Evolutionary conservation across 2,329 filamentous ascomycete genomes (phyloP), one percentile per base, ranked within the genome.

Genomic region (Colletotrichum brevisporum): DNA sequence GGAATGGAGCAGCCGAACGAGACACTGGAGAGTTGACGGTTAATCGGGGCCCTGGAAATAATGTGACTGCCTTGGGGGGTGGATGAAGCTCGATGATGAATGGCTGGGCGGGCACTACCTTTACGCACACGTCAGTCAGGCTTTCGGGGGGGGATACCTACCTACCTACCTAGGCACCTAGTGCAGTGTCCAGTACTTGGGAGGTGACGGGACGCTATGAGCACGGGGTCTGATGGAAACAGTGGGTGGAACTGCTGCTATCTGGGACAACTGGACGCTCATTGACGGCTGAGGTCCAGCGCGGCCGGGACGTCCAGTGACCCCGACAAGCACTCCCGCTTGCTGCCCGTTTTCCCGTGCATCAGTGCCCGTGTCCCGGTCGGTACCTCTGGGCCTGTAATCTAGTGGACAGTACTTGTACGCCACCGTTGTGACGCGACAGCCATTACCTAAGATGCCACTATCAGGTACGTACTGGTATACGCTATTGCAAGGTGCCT

Each of bases 11-110:
- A 27, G 21, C 21, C 2, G 21, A 24, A 24, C 21, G 21, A 24
- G 21, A 24, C 21, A 24, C 21, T 24, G 26, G 39, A 47, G 60
- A 55, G 55, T 58, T 58, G 70, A 61, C 59, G 68, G 56, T 61
- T 56, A 71, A 66, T 53, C 63, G 53, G 67, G 62, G 53, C 55
- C 62, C 54, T 36, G 31, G 59, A 62, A 54, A 56, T 54, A 71
- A 70, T 71, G 67, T 60, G 60, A 69, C 71, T 72, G 69, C 65
- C 69, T 72, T 68, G 63, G 31, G 31, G 62, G 56, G 65, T 51
- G 27, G 39, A 48, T 63, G 69, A 66, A 59, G 62, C 56, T 67
- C 21, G 52, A 53, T 62, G 56, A 58, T 67, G 63, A 67, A 60
- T 70, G 67, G 67, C 64, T 57, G 62, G 67, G 43, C 51, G 55